These are phyloP conservation scores for Amauroascus verrucosus DNA, from an alignment of 2,329 filamentous ascomycete species.

Conservation along the genomic window DNA sequence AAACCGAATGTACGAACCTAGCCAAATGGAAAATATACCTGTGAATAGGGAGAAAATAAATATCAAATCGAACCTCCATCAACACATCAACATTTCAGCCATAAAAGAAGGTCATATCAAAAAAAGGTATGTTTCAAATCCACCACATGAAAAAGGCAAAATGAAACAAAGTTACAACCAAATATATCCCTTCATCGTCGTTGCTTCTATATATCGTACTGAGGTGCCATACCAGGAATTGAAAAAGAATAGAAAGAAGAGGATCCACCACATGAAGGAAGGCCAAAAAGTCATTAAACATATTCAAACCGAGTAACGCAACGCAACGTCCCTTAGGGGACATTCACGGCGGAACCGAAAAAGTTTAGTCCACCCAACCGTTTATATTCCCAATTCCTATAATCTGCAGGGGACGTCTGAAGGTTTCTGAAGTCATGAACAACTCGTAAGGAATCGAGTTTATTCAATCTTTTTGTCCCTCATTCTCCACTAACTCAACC, in stretches of 20 bases:
- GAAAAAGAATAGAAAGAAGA: background rate
- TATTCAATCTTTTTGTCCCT: constrained; percentile 56
- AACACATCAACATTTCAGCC: no score
- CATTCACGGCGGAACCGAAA: background rate
- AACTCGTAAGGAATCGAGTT: background rate
- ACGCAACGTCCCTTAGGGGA: background rate
- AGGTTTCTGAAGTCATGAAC: background rate
- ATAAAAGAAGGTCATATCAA: background rate
- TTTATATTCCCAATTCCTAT: background rate
- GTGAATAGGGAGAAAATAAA: no score
- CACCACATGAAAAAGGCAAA: background rate
- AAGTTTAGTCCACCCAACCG: background rate
- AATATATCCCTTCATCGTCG: background rate
- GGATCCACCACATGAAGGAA: background rate
- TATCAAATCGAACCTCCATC: no score
- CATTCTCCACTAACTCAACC: constrained; percentile 83
- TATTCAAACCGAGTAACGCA: background rate
- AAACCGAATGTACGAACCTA: no score
- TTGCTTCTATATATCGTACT: background rate
- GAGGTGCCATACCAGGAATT: background rate
- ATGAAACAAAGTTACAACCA: background rate
- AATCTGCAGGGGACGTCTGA: background rate
- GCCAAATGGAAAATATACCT: no score
- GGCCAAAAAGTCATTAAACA: background rate
- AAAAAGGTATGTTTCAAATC: no score